phyloP scores from a whole-genome alignment of 257 asterid genomes.

The Haberlea rhodopensis region DNA sequence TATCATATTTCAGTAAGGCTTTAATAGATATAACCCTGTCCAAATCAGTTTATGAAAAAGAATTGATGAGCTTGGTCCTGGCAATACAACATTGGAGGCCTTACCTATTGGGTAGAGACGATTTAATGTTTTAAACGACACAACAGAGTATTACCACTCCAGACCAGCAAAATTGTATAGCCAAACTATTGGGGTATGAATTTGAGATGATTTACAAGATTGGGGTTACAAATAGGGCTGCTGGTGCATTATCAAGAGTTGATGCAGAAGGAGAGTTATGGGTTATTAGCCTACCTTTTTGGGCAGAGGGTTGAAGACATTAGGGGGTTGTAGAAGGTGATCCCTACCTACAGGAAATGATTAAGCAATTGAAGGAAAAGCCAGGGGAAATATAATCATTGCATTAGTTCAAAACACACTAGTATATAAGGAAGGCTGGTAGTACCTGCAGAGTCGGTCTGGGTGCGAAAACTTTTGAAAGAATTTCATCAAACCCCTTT shows the following conservation, averaged over 20 bases:
- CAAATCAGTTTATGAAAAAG: neutral
- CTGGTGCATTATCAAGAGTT: neutral
- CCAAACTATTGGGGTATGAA: neutral
- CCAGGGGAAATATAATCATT: too few species aligned
- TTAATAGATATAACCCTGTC: neutral
- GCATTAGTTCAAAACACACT: too few species aligned
- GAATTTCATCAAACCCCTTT: too few species aligned
- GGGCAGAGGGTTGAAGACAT: too few species aligned
- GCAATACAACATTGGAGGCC: neutral
- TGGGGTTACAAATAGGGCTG: neutral
- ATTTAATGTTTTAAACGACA: neutral
- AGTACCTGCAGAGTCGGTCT: too few species aligned
- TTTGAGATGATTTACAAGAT: neutral
- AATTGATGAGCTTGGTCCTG: neutral
- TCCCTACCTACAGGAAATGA: too few species aligned
- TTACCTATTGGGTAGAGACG: neutral
- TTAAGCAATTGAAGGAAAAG: too few species aligned
- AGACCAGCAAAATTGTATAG: neutral
- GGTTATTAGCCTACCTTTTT: neutral
- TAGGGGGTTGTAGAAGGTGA: too few species aligned
- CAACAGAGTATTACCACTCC: neutral
- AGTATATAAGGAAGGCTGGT: too few species aligned
- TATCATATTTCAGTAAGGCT: neutral
- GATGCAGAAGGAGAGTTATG: neutral
- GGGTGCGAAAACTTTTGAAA: too few species aligned